phyloP scores from a whole-genome alignment of 495 filamentous ascomycete genomes.

The Filosporella fistucella region DNA sequence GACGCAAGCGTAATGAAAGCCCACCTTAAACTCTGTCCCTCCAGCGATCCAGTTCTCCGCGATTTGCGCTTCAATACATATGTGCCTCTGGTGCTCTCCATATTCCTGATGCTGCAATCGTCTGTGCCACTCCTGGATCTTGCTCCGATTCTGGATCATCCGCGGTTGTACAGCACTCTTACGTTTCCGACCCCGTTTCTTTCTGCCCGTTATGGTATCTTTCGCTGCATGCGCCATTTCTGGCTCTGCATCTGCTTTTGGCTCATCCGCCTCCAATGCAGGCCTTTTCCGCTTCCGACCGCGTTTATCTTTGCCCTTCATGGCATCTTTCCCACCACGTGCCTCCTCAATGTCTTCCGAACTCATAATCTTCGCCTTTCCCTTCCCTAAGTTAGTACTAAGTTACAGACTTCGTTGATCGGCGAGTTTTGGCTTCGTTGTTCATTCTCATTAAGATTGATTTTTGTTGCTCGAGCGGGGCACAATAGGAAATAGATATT shows the following conservation, averaged over 20 bases:
- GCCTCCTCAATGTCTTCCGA: conserved; percentile 31
- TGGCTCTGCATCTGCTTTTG: conserved; percentile 6
- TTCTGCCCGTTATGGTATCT: conserved; percentile 11
- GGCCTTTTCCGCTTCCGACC: conserved; percentile 26
- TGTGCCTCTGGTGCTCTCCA: background rate
- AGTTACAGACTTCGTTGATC: conserved; percentile 26
- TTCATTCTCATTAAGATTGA: no score
- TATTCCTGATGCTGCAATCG: background rate
- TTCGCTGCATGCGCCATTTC: conserved; percentile 20
- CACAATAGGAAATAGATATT: no score
- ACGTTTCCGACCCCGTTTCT: conserved; percentile 22
- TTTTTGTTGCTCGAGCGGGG: no score
- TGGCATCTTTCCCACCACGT: conserved; percentile 24
- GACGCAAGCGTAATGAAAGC: no score
- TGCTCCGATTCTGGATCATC: no score
- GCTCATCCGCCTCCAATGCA: no score
- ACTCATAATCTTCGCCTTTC: conserved; percentile 34
- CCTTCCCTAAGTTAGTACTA: conserved; percentile 29
- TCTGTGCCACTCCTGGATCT: no score
- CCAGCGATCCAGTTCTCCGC: background rate
- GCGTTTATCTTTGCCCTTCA: conserved; percentile 24
- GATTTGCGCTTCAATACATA: background rate
- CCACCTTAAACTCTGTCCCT: no score
- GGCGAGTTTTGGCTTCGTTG: conserved; percentile 17
- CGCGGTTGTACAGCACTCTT: conserved; percentile 23